These are phyloP conservation scores for Hanseniaspora singularis DNA, from an alignment of 805 yeast species.

Conservation along the genomic window DNA sequence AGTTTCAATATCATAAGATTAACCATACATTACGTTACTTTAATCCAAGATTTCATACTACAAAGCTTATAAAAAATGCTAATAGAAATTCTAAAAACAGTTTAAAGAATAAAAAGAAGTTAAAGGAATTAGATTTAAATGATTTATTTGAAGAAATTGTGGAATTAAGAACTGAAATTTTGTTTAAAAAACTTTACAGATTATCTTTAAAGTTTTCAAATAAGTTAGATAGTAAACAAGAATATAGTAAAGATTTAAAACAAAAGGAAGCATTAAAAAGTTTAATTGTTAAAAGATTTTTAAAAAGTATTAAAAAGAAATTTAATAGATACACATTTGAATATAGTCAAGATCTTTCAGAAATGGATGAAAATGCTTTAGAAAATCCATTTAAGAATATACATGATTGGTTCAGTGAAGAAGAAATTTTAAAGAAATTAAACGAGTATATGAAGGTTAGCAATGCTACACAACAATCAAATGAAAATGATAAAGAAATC, in stretches of 20 bases:
- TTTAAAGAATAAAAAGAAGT: slow-evolving; percentile 21
- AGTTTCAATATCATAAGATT: slow-evolving; percentile 27
- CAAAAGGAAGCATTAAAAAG: not conserved
- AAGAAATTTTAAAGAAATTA: slow-evolving; percentile 14
- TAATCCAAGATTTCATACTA: slow-evolving; percentile 26
- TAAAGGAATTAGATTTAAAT: slow-evolving; percentile 16
- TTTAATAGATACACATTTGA: slow-evolving; percentile 6
- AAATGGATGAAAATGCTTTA: slow-evolving; percentile 13
- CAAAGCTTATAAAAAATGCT: slow-evolving; percentile 17
- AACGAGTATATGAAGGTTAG: slow-evolving; percentile 29
- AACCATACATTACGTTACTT: slow-evolving; percentile 23
- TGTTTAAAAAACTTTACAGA: slow-evolving; percentile 23
- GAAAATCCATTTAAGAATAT: slow-evolving; percentile 12
- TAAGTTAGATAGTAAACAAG: no score
- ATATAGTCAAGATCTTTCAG: slow-evolving; percentile 9
- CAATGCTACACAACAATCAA: slow-evolving; percentile 25
- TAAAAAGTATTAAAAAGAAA: slow-evolving; percentile 10
- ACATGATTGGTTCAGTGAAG: slow-evolving; percentile 10
- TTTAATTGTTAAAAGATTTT: slow-evolving; percentile 1
- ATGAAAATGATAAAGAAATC: slow-evolving; percentile 20
- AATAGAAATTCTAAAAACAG: slow-evolving; percentile 26
- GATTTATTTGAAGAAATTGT: slow-evolving; percentile 19
- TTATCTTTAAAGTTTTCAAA: slow-evolving; percentile 15
- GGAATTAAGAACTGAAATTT: slow-evolving; percentile 21
- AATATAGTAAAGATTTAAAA: not conserved